These are phyloP conservation scores for Phytophthora aleatoria DNA, from an alignment of 352 stramenopile species.

Conservation along the genomic window DNA sequence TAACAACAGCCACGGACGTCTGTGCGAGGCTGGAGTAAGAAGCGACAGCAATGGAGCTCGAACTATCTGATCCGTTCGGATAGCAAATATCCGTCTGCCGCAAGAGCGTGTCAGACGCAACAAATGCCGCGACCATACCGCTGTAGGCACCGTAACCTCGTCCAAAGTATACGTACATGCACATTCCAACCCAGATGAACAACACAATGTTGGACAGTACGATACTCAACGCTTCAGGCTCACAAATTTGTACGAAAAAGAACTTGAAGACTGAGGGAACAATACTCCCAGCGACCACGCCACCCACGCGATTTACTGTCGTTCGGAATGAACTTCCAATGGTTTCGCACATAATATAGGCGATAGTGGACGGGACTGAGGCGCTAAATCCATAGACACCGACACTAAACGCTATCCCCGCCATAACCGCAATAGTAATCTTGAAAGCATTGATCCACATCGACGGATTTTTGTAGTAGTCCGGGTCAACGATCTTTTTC, in stretches of 20 bases:
- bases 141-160: constrained; percentile 61
- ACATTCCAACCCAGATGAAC: constrained; percentile 60
- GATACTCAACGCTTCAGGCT: constrained; percentile 41
- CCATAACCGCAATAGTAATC: constrained; percentile 37
- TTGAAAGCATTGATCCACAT: constrained; percentile 39
- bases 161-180: constrained; percentile 70
- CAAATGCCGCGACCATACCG: constrained; percentile 67
- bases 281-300: constrained; percentile 77
- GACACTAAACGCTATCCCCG: constrained; percentile 59
- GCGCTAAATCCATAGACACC: constrained; percentile 70
- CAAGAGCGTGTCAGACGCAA: constrained; percentile 62
- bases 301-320: constrained; percentile 79
- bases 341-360: constrained; percentile 76
- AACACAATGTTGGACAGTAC: constrained; percentile 49
- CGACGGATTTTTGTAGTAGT: constrained; percentile 33
- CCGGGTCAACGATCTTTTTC: constrained; percentile 11
- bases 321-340: constrained; percentile 76
- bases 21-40: constrained; percentile 77
- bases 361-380: constrained; percentile 59
- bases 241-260: constrained; percentile 78
- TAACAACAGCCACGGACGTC: constrained; percentile 69
- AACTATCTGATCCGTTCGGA: constrained; percentile 32
- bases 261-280: constrained; percentile 84
- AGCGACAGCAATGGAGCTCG: constrained; percentile 50
- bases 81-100: constrained; percentile 59